These are phyloP conservation scores for Cystofilobasidium ferigula DNA, from an alignment of 768 basidiomycete genomes.

Conservation along the genomic window DNA sequence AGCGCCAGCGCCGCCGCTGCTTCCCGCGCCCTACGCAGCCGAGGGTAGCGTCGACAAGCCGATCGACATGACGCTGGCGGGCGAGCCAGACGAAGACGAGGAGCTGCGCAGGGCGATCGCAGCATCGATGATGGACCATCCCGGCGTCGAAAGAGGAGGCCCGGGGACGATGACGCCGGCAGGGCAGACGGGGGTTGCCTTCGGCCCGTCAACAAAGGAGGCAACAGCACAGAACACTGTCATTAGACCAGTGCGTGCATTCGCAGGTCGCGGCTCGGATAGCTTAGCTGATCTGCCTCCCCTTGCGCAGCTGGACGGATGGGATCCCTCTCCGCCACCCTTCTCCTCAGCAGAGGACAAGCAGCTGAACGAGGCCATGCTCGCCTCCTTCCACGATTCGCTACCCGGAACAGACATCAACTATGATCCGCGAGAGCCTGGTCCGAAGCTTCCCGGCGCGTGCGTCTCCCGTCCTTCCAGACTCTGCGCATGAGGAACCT, in stretches of 20 bases:
- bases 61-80: background rate
- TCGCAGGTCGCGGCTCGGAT: background rate
- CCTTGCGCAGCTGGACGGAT: background rate
- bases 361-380: conserved; percentile 3
- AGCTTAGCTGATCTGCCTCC: background rate
- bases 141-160: background rate
- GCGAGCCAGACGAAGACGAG: conserved; percentile 19
- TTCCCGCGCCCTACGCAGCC: background rate
- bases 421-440: background rate
- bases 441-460: background rate
- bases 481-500: background rate
- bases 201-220: background rate
- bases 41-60: background rate
- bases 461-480: background rate
- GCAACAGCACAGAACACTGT: background rate
- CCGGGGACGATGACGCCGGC: background rate
- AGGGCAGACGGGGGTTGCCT: background rate
- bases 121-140: conserved; percentile 22
- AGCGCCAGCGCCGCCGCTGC: background rate
- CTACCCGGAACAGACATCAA: background rate
- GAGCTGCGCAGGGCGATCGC: conserved; percentile 31
- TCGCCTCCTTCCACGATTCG: background rate
- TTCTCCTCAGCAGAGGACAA: background rate
- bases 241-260: background rate
- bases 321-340: background rate